Evolutionary conservation across 768 basidiomycete genomes (phyloP), one percentile per base, ranked within the genome.

Genomic region (Cystofilobasidium bisporidii): DNA sequence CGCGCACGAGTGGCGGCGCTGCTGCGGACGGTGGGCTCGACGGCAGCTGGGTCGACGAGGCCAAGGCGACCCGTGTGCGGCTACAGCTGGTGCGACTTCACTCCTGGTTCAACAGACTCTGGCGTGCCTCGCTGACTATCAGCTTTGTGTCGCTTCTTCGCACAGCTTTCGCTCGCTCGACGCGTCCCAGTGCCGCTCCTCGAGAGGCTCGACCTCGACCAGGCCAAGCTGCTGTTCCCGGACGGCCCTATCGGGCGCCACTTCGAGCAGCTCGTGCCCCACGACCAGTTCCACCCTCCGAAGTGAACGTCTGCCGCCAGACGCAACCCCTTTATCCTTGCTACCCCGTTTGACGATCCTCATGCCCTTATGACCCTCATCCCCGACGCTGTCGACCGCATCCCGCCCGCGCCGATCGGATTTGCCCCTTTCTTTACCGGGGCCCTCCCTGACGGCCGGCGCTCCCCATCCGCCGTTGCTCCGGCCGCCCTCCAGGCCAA

Each of bases 91-190:
- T 65, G 53, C 43, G 64, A n/a, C 24, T 40, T 24, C 24, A 5
- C 17, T 24, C n/a, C n/a, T n/a, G 6, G n/a, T 48, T n/a, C 22
- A 5, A 17, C 43, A 22, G 43, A 8, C 43, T 43, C 43, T 17
- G 17, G 9, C 40, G 10, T 41, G 20, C 17, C 18, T n/a, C 12
- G 26, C 33, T 36, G 30, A 22, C 33, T n/a, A 3, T 43, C 24
- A 30, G 5, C 58, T 59, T 10, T 40, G 17, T 60, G n/a, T 40
- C 24, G 9, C 60, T 45, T 10, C 2, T 2, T 26, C 33, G 33
- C 18, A 11, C 33, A 65, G 64, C 56, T 65, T 15, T 65, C 64
- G 6, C 41, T 65, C 43, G 64, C 30, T 32, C 58, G 59, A 20
- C 43, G 28, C n/a, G 45, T 48, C 30, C 53, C 53, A 1, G 1